Evolutionary conservation across 2,329 filamentous ascomycete species (phyloP), one percentile per base, ranked within the genome.

Genomic region (Thielaviopsis euricoi): DNA sequence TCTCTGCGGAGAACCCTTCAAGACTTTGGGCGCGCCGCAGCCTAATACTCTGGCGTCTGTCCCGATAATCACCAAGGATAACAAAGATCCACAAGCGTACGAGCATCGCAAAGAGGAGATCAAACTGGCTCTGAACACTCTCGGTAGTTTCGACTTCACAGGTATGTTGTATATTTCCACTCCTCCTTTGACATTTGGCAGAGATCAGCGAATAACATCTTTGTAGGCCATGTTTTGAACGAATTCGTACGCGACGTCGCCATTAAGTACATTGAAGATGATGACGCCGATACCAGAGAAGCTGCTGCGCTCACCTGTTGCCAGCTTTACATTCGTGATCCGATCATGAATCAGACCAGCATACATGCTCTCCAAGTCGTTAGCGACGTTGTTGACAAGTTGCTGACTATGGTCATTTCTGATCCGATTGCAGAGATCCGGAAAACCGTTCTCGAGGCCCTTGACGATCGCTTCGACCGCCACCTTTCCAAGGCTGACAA

Each of bases 191-290:
- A 33, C 7, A 33, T 33, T 33, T 10, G 2, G 7, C 9, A 33
- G 9, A 33, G 29, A 6, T 33, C 21, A 19, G n/a, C n/a, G 13
- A 52, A 48, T 57, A 57, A 57, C 55, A 52, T 37, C 54, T 33
- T 59, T 54, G n/a, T n/a, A 61, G 85, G 88, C 1, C 89, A 97
- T 66, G 86, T 96, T 17, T 74, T 99, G 17, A 99, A 99, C 65
- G 94, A 99, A 68, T 99, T 99, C 64, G 93, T 98, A 26, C 87
- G 93, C 23, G 93, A 99, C 67, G 93, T 98, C 54, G 93, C 94
- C 3, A 94, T 98, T 67, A 93, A 91, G 68, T 99, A 96, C 65
- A 91, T 98, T 49, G 91, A 98, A 64, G 93, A 95, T 62, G 91
- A 97, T 64, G 94, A 95, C 65, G 79, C 89, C 0, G 87, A 94